Evolutionary conservation across 805 yeast species (phyloP), one percentile per base, ranked within the genome.

Genomic region (Lipomyces sp.): DNA sequence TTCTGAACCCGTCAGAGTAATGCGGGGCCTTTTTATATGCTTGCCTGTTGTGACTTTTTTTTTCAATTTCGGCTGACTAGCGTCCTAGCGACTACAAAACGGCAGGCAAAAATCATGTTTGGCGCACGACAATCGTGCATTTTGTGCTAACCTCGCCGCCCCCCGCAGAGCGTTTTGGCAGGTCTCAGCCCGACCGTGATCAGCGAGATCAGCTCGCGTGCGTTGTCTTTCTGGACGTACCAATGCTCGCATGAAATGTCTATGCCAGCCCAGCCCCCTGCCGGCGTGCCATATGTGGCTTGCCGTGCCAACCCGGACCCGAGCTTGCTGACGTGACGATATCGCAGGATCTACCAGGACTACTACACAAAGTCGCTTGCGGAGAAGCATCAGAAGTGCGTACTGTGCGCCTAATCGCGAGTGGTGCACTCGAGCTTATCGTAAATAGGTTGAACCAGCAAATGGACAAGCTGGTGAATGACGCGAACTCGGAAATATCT

Each of bases 141-240:
- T 16, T 23, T 10, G 21, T 26, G 8, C 21, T 40, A 33, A 26
- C 19, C n/a, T 13, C 19, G 6, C 16, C 28, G 6, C n/a, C n/a
- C n/a, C n/a, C n/a, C n/a, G n/a, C n/a, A 51, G 55, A 51, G 48
- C n/a, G 51, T 51, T 1, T 45, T 51, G 22, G 51, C 55, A 1
- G 55, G 55, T 7, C 22, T 51, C 23, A 47, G 48, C 22, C 55
- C 55, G 2, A 47, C 55, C 6, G 37, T 43, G 6, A 51, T 51
- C 11, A 46, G 45, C 32, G 55, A 51, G 11, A 46, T 51, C 14
- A n/a, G 36, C 18, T 23, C 42, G 2, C 39, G 51, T 3, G 55
- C 55, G 4, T 40, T 51, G 3, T 43, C 51, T 8, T 51, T 51
- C 29, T 51, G 55, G 55, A 46, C 40, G 4, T 51, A 51, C 24